These are phyloP conservation scores for Podospora pseudopauciseta DNA, from an alignment of 495 filamentous ascomycete species.

Conservation along the genomic window DNA sequence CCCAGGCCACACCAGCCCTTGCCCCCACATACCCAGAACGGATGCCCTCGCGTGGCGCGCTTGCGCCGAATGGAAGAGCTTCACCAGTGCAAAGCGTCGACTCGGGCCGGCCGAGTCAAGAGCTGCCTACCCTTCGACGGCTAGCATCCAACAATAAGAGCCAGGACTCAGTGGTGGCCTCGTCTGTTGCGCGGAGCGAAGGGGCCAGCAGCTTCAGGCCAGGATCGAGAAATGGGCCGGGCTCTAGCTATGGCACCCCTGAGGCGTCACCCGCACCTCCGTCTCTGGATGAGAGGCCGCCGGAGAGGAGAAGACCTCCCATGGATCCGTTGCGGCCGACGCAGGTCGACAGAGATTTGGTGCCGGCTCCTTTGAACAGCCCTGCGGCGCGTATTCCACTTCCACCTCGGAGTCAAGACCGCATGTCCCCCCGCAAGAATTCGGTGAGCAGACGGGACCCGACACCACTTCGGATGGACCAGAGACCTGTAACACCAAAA, in stretches of 20 bases:
- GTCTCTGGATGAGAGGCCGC: constrained; percentile 40
- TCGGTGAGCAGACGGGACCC: constrained; percentile 26
- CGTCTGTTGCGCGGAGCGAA: constrained; percentile 43
- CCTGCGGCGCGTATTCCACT: constrained; percentile 45
- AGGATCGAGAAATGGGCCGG: constrained; percentile 45
- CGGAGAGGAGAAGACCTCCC: constrained; percentile 51
- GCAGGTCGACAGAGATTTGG: constrained; percentile 41
- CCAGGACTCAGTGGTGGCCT: constrained; percentile 52
- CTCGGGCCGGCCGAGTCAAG: constrained; percentile 39
- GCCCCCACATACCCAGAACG: constrained; percentile 18
- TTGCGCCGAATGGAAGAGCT: constrained; percentile 35
- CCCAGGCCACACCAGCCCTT: constrained; percentile 15
- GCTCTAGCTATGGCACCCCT: constrained; percentile 36
- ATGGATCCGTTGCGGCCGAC: constrained; percentile 48
- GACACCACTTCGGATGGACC: constrained; percentile 19
- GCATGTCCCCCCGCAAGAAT: constrained; percentile 39
- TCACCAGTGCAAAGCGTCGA: constrained; percentile 48
- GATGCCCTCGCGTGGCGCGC: constrained; percentile 30
- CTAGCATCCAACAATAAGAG: constrained; percentile 51
- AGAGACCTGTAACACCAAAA: constrained; percentile 19
- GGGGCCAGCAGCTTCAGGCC: constrained; percentile 47
- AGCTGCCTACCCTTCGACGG: constrained; percentile 43
- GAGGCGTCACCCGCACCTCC: constrained; percentile 34
- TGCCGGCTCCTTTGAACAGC: constrained; percentile 54
- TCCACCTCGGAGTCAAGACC: constrained; percentile 46